Percentiles rank a stretch among this genome's conserved stretches.
These are phyloP conservation scores for Centrapalus pauciflorus DNA, from an alignment of 129 eudicot species.

Conservation along the genomic window DNA sequence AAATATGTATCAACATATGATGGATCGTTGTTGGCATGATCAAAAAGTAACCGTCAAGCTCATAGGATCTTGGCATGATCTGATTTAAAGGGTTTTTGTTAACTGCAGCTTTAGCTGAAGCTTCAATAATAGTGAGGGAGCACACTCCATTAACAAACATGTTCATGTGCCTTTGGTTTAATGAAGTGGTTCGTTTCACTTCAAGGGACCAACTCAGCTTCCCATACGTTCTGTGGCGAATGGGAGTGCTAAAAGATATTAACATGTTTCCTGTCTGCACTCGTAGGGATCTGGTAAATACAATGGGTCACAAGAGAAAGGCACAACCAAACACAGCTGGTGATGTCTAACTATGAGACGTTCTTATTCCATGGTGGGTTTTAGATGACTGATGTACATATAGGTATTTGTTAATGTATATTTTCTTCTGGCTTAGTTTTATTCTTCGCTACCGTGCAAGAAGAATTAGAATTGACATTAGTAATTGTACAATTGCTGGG, in stretches of 20 bases:
- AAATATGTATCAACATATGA: not conserved
- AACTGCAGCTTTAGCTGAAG: conserved; percentile 96
- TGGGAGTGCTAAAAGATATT: conserved; percentile 57
- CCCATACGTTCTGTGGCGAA: conserved; percentile 88
- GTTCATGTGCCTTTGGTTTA: conserved; percentile 94
- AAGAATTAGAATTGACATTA: not conserved
- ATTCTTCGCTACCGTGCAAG: no score
- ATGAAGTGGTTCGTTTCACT: conserved; percentile 94
- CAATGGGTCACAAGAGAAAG: conserved; percentile 95
- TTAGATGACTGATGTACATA: not conserved
- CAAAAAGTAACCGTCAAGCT: not conserved
- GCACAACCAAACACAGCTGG: conserved; percentile 25
- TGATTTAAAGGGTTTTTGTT: not conserved
- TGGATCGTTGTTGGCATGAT: not conserved
- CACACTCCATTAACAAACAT: conserved; percentile 75
- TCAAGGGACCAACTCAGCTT: conserved; percentile 98
- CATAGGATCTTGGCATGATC: not conserved
- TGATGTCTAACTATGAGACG: not conserved
- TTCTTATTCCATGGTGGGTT: not conserved
- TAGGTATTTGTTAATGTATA: not conserved
- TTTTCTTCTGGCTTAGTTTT: no score
- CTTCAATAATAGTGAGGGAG: conserved; percentile 89
- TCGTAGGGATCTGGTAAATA: conserved; percentile 92
- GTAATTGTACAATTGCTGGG: not conserved
- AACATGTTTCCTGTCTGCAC: conserved; percentile 95